Evolutionary conservation across 2,329 filamentous ascomycete genomes (phyloP).

Genomic region (Chaetomiaceae sp.): DNA sequence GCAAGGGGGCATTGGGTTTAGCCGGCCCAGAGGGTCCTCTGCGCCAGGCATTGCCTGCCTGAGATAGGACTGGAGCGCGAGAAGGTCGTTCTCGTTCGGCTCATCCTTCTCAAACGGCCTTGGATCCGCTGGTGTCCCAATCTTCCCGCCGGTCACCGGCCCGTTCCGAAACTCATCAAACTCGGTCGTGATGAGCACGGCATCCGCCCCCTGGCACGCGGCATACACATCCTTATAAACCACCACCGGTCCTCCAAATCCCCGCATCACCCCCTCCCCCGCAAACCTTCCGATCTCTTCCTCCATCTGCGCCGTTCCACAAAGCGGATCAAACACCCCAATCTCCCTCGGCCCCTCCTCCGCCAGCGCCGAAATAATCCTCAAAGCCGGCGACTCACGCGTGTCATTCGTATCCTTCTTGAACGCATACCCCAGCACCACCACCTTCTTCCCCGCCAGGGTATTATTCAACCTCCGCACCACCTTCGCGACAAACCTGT

Average conservation of each 20-base stretch:
- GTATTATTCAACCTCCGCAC: conserved; percentile 2
- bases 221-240: conserved; percentile 4
- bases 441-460: conserved; percentile 2
- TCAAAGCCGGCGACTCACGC: conserved; percentile 3
- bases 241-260: background rate
- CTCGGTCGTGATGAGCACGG: conserved; percentile 10
- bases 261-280: background rate
- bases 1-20: background rate
- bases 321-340: conserved; percentile 3
- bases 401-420: conserved; percentile 10
- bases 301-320: background rate
- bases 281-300: background rate
- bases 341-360: background rate
- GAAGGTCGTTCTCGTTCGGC: background rate
- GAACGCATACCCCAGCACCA: conserved; percentile 3
- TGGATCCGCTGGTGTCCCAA: background rate
- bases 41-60: background rate
- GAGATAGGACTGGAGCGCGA: background rate
- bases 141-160: background rate
- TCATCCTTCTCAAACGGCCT: background rate
- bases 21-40: background rate
- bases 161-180: conserved; percentile 7
- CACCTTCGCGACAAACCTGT: background rate
- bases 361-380: background rate
- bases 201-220: background rate